Evolutionary conservation across 371 early-diverging fungal genomes (phyloP).

Genomic region (Mucor sp.): DNA sequence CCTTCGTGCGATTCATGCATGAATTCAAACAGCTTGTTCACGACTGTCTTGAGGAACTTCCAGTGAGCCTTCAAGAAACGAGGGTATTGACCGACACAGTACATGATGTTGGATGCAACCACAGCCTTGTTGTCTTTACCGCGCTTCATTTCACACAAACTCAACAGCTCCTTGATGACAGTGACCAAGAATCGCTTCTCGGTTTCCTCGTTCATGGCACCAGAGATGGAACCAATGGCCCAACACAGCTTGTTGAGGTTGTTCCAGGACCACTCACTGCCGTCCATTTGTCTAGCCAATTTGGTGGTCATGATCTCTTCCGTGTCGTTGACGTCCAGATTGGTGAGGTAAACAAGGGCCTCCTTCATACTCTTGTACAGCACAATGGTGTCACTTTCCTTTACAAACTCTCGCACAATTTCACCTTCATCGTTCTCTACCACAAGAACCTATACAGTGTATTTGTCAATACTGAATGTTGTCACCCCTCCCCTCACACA

Average conservation of each 20-base stretch:
- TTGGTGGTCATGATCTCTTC: conserved; percentile 95
- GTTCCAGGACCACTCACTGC: conserved; percentile 94
- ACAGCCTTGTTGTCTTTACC: conserved; percentile 99
- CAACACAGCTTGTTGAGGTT: conserved; percentile 99
- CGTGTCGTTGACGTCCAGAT: conserved; percentile 91
- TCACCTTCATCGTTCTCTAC: conserved; percentile 99
- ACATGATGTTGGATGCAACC: conserved; percentile 99
- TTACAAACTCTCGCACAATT: conserved; percentile 97
- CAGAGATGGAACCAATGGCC: conserved; percentile 99
- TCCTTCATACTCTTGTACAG: conserved; percentile 99
- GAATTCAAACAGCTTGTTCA: conserved; percentile 99
- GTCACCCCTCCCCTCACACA: not conserved
- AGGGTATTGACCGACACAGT: conserved; percentile 99
- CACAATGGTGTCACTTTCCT: conserved; percentile 98
- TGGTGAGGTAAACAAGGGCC: conserved; percentile 96
- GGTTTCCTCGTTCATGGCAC: conserved; percentile 94
- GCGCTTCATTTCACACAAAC: conserved; percentile 91
- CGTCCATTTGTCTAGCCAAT: conserved; percentile 90
- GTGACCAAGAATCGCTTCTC: conserved; percentile 98
- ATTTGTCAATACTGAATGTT: not conserved
- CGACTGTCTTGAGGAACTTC: conserved; percentile 99
- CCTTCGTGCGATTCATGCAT: conserved; percentile 99
- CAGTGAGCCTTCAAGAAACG: conserved; percentile 98
- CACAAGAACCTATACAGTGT: conserved; percentile 71
- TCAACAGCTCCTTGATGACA: conserved; percentile 96